Percentiles rank a stretch among this genome's conserved stretches.
These are phyloP conservation scores for Paulownia fortunei DNA, from an alignment of 257 asterid genomes.

Conservation along the genomic window DNA sequence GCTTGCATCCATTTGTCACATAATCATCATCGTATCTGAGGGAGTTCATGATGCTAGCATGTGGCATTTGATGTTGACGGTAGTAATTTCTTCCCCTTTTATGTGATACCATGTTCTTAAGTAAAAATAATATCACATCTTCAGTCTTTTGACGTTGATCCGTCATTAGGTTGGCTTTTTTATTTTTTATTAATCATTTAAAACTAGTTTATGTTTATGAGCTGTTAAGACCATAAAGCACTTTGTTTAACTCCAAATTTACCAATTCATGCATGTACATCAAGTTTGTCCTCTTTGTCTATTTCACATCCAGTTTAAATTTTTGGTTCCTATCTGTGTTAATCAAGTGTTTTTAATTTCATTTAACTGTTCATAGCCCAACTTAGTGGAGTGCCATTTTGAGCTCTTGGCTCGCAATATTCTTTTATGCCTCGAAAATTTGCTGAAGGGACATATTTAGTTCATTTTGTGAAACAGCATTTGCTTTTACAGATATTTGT, in stretches of 20 bases:
- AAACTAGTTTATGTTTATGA: neutral
- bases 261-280: neutral
- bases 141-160: neutral
- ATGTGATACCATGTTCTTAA: neutral
- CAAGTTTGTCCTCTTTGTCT: constrained; percentile 1
- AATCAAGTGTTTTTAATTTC: neutral
- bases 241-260: neutral
- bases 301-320: neutral
- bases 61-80: constrained; percentile 95
- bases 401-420: neutral
- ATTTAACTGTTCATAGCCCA: neutral
- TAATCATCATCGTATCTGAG: constrained; percentile 82
- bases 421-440: neutral
- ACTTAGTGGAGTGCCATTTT: neutral
- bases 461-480: neutral
- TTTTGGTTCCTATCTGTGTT: neutral
- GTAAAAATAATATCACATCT: constrained; percentile 1
- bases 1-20: constrained; percentile 86
- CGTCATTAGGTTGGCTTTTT: neutral
- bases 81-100: constrained; percentile 37
- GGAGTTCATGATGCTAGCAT: constrained; percentile 83
- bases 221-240: neutral
- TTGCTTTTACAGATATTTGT: neutral
- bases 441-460: neutral
- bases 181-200: neutral